phyloP scores from a whole-genome alignment of 352 stramenopile genomes.

The Globisporangium okanoganense region DNA sequence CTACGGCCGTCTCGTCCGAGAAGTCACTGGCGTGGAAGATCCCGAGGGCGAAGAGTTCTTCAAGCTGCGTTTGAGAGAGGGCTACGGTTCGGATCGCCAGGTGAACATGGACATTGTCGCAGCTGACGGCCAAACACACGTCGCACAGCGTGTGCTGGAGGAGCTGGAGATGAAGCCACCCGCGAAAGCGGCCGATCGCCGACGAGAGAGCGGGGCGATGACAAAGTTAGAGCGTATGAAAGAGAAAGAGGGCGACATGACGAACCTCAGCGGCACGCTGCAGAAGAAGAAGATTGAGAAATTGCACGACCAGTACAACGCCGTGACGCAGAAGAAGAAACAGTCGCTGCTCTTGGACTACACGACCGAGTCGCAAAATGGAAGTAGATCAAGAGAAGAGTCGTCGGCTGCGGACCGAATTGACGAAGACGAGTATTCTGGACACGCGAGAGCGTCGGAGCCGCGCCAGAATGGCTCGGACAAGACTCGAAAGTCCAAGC shows the following conservation, averaged over 20 bases:
- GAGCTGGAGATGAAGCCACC: conserved; percentile 51
- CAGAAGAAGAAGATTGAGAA: conserved; percentile 87
- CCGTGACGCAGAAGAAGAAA: conserved; percentile 75
- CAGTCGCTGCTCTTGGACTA: conserved; percentile 63
- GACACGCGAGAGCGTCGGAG: background rate
- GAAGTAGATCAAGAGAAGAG: conserved; percentile 22
- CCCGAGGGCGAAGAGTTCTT: conserved; percentile 89
- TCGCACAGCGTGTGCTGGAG: conserved; percentile 72
- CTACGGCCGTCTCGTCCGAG: conserved; percentile 89
- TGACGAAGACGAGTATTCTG: background rate
- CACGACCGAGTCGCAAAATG: conserved; percentile 25
- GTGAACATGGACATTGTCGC: conserved; percentile 40
- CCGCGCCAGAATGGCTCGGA: conserved; percentile 8
- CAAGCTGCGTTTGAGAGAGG: conserved; percentile 76
- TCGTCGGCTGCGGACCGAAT: conserved; percentile 1
- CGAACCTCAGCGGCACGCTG: conserved; percentile 51
- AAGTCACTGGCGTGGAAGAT: conserved; percentile 91
- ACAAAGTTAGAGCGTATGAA: conserved; percentile 53
- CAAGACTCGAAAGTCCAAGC: conserved; percentile 12
- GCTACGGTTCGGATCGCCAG: conserved; percentile 71
- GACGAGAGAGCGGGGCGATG: conserved; percentile 34
- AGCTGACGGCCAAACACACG: conserved; percentile 45
- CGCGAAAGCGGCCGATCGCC: conserved; percentile 31
- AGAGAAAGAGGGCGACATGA: conserved; percentile 73
- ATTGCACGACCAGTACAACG: conserved; percentile 78